Conservation (phyloP, 2,329 filamentous ascomycete genomes). For the Emmonsiellopsis sp. region DNA sequence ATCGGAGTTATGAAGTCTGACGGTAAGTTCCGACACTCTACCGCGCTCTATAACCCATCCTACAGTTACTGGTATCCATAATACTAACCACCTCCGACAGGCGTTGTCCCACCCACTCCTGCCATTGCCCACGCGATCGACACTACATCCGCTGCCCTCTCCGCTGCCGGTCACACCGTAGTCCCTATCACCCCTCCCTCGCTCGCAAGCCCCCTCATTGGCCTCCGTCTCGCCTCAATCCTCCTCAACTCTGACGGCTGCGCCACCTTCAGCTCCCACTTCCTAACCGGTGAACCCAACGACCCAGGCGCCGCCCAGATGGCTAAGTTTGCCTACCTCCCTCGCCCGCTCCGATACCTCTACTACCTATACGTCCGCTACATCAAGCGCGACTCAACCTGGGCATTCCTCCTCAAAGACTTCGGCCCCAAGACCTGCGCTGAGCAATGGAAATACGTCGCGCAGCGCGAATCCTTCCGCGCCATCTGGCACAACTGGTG, state of each 20-base stretch:
- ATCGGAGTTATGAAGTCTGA: constrained; percentile 73
- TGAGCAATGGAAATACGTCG: constrained; percentile 76
- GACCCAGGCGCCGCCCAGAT: constrained; percentile 71
- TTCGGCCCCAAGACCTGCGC: constrained; percentile 65
- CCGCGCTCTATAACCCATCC: background rate
- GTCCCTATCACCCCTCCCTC: constrained; percentile 55
- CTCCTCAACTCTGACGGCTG: constrained; percentile 81
- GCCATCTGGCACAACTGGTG: constrained; percentile 77
- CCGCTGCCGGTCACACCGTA: constrained; percentile 65
- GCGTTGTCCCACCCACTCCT: constrained; percentile 76
- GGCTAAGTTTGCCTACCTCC: constrained; percentile 61
- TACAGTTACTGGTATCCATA: no score
- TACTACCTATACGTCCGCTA: constrained; percentile 89
- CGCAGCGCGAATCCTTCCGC: constrained; percentile 67
- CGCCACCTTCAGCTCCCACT: constrained; percentile 65
- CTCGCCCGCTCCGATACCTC: constrained; percentile 66
- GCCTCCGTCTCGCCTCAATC: constrained; percentile 64
- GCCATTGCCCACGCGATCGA: constrained; percentile 71
- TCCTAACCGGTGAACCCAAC: constrained; percentile 67
- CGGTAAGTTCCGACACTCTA: constrained; percentile 25
- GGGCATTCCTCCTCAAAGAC: constrained; percentile 65
- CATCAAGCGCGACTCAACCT: constrained; percentile 62
- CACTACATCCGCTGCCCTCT: constrained; percentile 59
- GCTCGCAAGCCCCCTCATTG: constrained; percentile 68
- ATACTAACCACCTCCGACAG: constrained; percentile 15